Base-by-base conservation (phyloP, 352 stramenopile species). In the Phytopythium helicoides region DNA sequence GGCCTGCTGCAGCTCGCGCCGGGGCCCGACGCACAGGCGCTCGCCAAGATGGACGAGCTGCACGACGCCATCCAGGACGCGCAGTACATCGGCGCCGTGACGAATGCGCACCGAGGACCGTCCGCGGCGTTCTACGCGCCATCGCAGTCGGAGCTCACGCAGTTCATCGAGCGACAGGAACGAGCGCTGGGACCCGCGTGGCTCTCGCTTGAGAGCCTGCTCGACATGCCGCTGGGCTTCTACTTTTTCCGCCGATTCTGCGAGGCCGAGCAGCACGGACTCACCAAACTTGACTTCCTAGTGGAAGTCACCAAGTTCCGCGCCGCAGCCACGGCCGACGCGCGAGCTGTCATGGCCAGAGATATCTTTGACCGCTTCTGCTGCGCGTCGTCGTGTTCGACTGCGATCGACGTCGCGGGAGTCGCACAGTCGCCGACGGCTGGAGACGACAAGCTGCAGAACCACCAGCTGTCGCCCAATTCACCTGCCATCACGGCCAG, bases 51-150 rank as follows among this genome's bases (percentile, higher is more conserved):
- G 86, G 82, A 96, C 54, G 86, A 92, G 59, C 73, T 96, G 23
- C 84, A 95, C 49, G 87, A 96, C 69, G 85, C 86, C 39, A 91
- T 96, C 44, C 84, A 95, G 56, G 86, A 96, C 53, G 85, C 86
- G 47, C 79, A 93, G 60, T 96, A 96, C 58, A 92, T 95, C 45
- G 81, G 84, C 47, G 87, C 86, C 0, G 83, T 96, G 52, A 86
- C 64, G 15, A 91, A 94, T 44, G 62, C 73, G 31, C 73, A 87
- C 35, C 81, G 81, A 11, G 76, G 81, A 0, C 83, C 83, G 0
- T 88, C 63, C 33, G 74, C 80, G 2, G 73, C 81, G 3, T 94
- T 87, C 56, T 89, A 90, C 66, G 82, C 70, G n/a, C 76, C 81
- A 33, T 76, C 77, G 12, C 60, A 69, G 34, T 70, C 70, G 14